Evolutionary conservation across 1,284 basidiomycete species (phyloP), one percentile per base, ranked within the genome.

Genomic region (Fistulinella cinereoalba): DNA sequence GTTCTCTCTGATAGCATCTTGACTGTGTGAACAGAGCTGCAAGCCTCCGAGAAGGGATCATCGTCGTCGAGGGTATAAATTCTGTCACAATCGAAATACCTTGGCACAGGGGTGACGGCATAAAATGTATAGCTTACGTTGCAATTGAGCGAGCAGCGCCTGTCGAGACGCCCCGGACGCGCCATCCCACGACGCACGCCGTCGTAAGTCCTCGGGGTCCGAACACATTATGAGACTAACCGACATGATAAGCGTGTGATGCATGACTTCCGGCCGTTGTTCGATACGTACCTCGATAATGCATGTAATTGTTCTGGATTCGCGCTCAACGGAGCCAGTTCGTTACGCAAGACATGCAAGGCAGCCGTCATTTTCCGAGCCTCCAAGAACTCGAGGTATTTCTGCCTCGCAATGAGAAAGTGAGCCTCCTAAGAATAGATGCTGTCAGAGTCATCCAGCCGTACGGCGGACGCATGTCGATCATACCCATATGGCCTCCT

Each of bases 361-460:
- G 97, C 96, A 55, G 81, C 79, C 44, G 90, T 89, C 11, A 84
- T 88, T 67, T 87, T 85, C 51, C 81, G 79, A 2, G 81, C 76
- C 61, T 98, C 96, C 41, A 99, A 75, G n/a, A 92, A 75, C 64
- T 99, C 96, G 36, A 99, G 77, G 66, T 97, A 99, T 70, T 97
- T 95, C 76, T 99, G 96, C 69, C 90, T 87, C 49, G 86, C 85
- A 48, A 99, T 88, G 53, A 95, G 73, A 68, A 96, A 97, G 53
- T 78, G 84, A 18, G 90, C 85, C 57, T 88, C 81, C 85, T 96
- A 56, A 48, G 47, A 41, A 51, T 49, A 48, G 49, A 51, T 50
- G 52, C 45, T 27, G 54, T 51, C 60, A 58, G 44, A 59, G 56
- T 25, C 38, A 34, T 46, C 44, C 37, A 36, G 43, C 21, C 21